Evolutionary conservation across 345 rosid genomes (phyloP).

Genomic region (Jatropha curcas): DNA sequence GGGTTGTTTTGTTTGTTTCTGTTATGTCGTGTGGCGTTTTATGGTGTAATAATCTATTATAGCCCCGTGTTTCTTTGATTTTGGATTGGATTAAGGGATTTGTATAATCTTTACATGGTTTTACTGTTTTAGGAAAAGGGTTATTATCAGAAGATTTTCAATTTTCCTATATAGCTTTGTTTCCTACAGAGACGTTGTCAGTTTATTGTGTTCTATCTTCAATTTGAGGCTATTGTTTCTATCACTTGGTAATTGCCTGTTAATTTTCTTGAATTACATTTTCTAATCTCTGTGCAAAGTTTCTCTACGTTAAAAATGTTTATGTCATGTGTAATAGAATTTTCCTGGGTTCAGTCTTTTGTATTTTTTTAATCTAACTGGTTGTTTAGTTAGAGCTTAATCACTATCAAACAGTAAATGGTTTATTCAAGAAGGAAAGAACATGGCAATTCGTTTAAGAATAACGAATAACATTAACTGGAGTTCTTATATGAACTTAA

Average conservation of each 20-base stretch:
- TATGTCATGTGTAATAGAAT: not conserved
- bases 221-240: conserved; percentile 7
- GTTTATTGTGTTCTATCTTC: not conserved
- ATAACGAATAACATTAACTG: not conserved
- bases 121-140: conserved; percentile 7
- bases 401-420: not conserved
- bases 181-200: not conserved
- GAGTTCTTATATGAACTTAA: not conserved
- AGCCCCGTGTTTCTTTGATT: not conserved
- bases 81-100: not conserved
- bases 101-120: not conserved
- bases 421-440: not conserved
- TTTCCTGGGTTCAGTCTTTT: not conserved
- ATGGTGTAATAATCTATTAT: not conserved
- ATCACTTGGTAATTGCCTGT: not conserved
- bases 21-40: not conserved
- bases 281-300: not conserved
- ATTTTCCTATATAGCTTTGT: not conserved
- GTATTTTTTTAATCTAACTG: not conserved
- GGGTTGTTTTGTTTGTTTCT: not conserved
- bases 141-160: not conserved
- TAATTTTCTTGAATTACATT: not conserved
- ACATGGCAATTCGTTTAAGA: not conserved
- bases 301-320: not conserved
- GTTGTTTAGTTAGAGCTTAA: not conserved